Evolutionary conservation across 2,329 filamentous ascomycete species (phyloP).

Genomic region (Botrytis paeoniae): DNA sequence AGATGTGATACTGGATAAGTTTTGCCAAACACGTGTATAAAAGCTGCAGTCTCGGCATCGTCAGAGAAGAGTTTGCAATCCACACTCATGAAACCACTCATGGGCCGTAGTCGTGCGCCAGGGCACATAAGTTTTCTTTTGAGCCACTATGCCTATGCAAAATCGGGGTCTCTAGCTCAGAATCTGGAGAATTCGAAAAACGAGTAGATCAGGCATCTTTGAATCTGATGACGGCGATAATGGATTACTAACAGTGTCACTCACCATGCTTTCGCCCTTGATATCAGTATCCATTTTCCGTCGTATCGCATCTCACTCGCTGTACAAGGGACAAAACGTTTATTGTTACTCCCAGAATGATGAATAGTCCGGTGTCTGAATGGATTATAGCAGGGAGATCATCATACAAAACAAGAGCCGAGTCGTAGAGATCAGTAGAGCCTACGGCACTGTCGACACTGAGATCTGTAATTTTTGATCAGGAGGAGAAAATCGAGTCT

Average conservation of each 20-base stretch:
- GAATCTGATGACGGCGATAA: accelerated
- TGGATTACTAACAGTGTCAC: neutral
- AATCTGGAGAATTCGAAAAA: accelerated
- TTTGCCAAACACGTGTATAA: neutral
- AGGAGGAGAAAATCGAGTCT: neutral
- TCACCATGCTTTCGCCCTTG: neutral
- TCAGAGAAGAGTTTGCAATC: neutral
- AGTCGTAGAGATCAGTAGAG: too few species aligned
- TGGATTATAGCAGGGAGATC: too few species aligned
- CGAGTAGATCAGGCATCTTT: neutral
- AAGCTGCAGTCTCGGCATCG: neutral
- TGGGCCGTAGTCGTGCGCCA: accelerated
- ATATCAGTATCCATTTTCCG: neutral
- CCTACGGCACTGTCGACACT: too few species aligned
- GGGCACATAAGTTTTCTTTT: neutral
- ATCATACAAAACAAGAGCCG: neutral
- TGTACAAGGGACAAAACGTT: too few species aligned
- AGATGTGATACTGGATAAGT: accelerated
- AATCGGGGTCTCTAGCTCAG: neutral
- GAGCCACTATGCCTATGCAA: accelerated
- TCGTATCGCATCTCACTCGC: neutral
- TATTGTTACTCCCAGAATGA: neutral
- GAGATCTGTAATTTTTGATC: neutral
- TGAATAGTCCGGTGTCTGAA: neutral
- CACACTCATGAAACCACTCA: neutral